Evolutionary conservation across 495 filamentous ascomycete genomes (phyloP).

Genomic region (Daldinia grandis): DNA sequence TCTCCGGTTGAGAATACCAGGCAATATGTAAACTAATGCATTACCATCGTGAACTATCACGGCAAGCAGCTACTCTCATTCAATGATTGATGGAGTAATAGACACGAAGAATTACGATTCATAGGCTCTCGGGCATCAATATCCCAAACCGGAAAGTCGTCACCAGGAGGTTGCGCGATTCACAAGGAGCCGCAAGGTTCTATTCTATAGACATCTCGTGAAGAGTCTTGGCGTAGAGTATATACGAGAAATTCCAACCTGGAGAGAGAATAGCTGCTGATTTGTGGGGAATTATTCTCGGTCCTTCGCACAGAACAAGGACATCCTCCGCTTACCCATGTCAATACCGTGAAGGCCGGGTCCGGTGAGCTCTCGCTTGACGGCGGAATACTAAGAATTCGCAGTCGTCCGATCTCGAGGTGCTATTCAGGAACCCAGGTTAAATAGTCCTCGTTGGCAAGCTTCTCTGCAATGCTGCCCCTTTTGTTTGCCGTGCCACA

Average conservation of each 20-base stretch:
- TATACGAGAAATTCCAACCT: constrained; percentile 28
- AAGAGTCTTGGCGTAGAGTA: not conserved
- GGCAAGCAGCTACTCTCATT: not conserved
- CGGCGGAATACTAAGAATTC: not conserved
- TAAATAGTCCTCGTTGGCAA: not conserved
- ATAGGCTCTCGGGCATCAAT: not conserved
- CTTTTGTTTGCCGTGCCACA: too few relatives aligned
- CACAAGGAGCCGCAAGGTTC: not conserved
- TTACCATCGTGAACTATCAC: not conserved
- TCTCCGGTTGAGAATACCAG: too few relatives aligned
- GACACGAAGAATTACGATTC: not conserved
- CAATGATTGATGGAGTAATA: not conserved
- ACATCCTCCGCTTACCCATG: not conserved
- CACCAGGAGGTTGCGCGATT: not conserved
- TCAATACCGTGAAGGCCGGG: not conserved
- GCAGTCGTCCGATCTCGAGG: not conserved
- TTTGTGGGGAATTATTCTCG: constrained; percentile 9
- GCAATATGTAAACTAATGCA: not conserved
- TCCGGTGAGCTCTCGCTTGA: not conserved
- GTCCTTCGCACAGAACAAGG: constrained; percentile 8
- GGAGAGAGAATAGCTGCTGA: constrained; percentile 3
- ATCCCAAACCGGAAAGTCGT: not conserved
- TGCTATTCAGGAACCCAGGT: not conserved
- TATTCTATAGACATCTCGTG: not conserved
- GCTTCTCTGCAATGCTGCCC: too few relatives aligned